Percentiles rank a stretch among this genome's conserved stretches.
Evolutionary conservation across 352 stramenopile species (phyloP).

Genomic region (Globisporangium spiculum): DNA sequence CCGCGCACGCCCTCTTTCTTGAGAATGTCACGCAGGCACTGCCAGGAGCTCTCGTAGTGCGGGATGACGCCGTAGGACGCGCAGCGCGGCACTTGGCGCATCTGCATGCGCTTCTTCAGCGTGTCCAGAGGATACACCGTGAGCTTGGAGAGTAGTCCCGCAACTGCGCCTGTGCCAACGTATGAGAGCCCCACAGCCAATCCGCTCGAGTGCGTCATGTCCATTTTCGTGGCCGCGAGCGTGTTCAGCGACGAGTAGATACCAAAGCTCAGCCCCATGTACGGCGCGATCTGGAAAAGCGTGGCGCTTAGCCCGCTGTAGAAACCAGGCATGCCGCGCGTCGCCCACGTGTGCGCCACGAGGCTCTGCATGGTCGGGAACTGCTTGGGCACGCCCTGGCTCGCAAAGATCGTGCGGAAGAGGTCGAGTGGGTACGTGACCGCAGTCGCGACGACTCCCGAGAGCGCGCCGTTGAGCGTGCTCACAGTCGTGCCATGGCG

Average conservation of each 20-base stretch:
- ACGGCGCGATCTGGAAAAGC: slow-evolving; percentile 92
- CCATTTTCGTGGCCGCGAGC: slow-evolving; percentile 21
- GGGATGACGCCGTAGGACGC: slow-evolving; percentile 65
- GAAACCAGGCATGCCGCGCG: slow-evolving; percentile 79
- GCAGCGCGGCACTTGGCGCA: slow-evolving; percentile 67
- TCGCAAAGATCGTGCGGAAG: slow-evolving; percentile 92
- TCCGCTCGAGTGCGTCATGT: slow-evolving; percentile 14
- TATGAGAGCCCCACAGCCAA: slow-evolving; percentile 47
- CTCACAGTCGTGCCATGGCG: slow-evolving; percentile 33
- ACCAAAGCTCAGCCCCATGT: slow-evolving; percentile 95
- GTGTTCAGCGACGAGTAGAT: slow-evolving; percentile 84
- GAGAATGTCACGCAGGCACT: slow-evolving; percentile 61
- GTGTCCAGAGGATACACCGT: slow-evolving; percentile 94
- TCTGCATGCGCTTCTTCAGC: slow-evolving; percentile 95
- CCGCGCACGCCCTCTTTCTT: slow-evolving; percentile 57
- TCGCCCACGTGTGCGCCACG: slow-evolving; percentile 58
- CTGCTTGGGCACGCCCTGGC: slow-evolving; percentile 81
- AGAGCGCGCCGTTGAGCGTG: slow-evolving; percentile 83
- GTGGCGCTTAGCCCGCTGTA: slow-evolving; percentile 88
- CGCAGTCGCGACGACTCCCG: slow-evolving; percentile 85
- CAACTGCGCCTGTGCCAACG: slow-evolving; percentile 79
- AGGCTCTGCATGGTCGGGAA: slow-evolving; percentile 84
- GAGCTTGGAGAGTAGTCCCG: slow-evolving; percentile 90
- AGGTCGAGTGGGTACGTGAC: slow-evolving; percentile 95
- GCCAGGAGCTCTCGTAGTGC: slow-evolving; percentile 57